A percentile compares a stretch with the other conserved stretches of the same genome.
Evolutionary conservation across 179 eudicot genomes (phyloP).

Genomic region (Gypsophila paniculata): DNA sequence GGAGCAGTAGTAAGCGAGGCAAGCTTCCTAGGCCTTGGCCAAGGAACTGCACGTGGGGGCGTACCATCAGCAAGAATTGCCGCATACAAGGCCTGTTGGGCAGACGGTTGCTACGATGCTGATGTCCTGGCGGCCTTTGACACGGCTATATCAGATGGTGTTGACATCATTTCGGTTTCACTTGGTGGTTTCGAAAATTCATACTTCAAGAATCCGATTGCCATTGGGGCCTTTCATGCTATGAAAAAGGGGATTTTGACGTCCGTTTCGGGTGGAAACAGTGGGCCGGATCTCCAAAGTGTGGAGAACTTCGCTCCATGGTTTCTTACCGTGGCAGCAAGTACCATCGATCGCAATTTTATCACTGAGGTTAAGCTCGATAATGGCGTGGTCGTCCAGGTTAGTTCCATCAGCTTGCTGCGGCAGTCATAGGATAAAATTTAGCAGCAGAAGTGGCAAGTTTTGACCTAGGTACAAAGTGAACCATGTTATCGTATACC

Average conservation of each 20-base stretch:
- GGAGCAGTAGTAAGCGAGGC: conserved; percentile 34
- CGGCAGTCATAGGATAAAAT: too few relatives aligned
- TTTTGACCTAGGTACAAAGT: too few relatives aligned
- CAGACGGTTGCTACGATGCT: conserved; percentile 27
- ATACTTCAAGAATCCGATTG: conserved; percentile 32
- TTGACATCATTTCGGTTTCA: conserved; percentile 51
- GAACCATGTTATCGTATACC: too few relatives aligned
- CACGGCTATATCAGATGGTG: conserved; percentile 62
- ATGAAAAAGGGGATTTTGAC: conserved; percentile 52
- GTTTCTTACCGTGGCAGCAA: conserved; percentile 54
- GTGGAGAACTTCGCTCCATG: conserved; percentile 47
- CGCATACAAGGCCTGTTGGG: conserved; percentile 47
- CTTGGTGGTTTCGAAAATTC: conserved; percentile 14
- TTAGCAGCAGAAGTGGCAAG: too few relatives aligned
- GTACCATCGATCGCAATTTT: conserved; percentile 40
- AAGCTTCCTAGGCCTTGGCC: conserved; percentile 38
- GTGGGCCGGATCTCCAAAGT: conserved; percentile 24
- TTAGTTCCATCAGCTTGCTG: neutral
- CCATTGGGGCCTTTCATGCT: conserved; percentile 55
- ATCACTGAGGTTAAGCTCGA: conserved; percentile 13
- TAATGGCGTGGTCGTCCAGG: conserved; percentile 26
- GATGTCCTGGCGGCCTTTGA: conserved; percentile 54
- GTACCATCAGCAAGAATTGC: conserved; percentile 51
- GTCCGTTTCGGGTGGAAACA: conserved; percentile 44
- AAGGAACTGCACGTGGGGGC: conserved; percentile 50